Percentiles rank a stretch among this genome's conserved stretches.
Conservation (phyloP, 352 stramenopile species). For the Pythium monospermum region DNA sequence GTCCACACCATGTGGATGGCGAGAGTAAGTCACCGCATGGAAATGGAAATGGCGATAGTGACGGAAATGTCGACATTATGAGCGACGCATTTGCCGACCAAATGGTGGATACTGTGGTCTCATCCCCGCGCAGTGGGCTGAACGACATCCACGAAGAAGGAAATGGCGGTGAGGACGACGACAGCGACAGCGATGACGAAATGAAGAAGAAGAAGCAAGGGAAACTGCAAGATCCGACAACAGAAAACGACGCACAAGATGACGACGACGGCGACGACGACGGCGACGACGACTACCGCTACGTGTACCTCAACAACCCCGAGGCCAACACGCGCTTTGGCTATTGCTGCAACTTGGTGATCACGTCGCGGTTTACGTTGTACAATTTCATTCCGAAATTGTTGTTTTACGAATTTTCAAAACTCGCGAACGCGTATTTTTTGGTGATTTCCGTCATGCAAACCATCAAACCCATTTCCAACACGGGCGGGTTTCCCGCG, state of each 20-base stretch:
- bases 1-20: not conserved
- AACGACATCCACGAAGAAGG: conserved; percentile 19
- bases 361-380: conserved; percentile 88
- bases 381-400: conserved; percentile 91
- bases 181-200: conserved; percentile 8
- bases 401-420: conserved; percentile 88
- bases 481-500: conserved; percentile 87
- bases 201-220: not conserved
- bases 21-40: conserved; percentile 3
- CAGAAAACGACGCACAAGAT: too few species aligned
- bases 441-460: conserved; percentile 91
- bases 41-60: not conserved
- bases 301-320: conserved; percentile 67
- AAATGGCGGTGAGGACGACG: conserved; percentile 6
- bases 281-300: conserved; percentile 51
- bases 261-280: conserved; percentile 8
- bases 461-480: conserved; percentile 89
- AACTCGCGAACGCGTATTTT: conserved; percentile 94
- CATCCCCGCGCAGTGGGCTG: conserved; percentile 12
- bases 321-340: conserved; percentile 46
- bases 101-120: conserved; percentile 18
- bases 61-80: not conserved
- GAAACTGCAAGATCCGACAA: not conserved
- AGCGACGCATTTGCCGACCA: conserved; percentile 11
- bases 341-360: conserved; percentile 78